phyloP scores from a whole-genome alignment of 257 asterid species.

The Nicotiana otophora region DNA sequence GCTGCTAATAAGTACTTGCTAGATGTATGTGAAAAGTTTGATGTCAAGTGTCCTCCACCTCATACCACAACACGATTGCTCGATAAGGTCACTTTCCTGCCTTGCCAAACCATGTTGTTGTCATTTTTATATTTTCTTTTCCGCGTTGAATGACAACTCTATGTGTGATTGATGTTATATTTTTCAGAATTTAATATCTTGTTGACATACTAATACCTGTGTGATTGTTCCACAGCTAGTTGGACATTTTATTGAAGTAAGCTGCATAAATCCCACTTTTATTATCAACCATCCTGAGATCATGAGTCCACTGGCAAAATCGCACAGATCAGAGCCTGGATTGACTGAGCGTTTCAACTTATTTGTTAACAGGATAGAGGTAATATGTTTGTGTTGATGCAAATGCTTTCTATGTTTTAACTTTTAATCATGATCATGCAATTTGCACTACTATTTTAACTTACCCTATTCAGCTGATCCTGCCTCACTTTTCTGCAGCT shows the following conservation, averaged over 20 bases:
- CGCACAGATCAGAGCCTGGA: conserved; percentile 2
- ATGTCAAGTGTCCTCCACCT: conserved; percentile 8
- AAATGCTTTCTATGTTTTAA: neutral
- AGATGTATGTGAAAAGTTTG: conserved; percentile 7
- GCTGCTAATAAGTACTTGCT: neutral
- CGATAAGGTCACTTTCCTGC: neutral
- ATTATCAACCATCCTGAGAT: conserved; percentile 1
- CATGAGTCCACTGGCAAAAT: conserved; percentile 9
- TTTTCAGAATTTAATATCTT: neutral
- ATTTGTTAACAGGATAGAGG: conserved; percentile 3
- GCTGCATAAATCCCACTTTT: conserved; percentile 5
- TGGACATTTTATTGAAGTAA: conserved; percentile 4
- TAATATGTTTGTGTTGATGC: neutral
- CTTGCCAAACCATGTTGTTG: neutral
- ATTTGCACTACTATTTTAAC: neutral
- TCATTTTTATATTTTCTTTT: neutral
- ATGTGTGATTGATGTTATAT: neutral
- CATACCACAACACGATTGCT: conserved; percentile 7
- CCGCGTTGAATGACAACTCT: neutral
- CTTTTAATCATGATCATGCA: neutral
- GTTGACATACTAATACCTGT: neutral
- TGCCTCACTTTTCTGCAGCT: neutral
- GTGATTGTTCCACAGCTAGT: neutral
- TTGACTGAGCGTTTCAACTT: neutral
- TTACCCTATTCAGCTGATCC: neutral